Base-by-base conservation (phyloP, 2,329 filamentous ascomycete species). In the Akanthomyces muscarius region DNA sequence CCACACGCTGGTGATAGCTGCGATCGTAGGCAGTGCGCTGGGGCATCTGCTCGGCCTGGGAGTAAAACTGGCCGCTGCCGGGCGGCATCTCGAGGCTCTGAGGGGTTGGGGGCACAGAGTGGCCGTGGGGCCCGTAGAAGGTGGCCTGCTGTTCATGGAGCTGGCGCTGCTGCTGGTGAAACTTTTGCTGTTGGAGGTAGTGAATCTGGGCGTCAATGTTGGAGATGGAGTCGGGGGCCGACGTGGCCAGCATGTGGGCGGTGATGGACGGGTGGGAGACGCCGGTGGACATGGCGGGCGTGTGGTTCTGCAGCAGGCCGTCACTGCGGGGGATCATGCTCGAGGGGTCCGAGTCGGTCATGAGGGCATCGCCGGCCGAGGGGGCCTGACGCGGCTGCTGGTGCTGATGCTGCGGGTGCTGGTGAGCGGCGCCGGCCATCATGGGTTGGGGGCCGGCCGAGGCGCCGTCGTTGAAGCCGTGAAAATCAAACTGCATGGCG, bases 1-100 rank as follows among this genome's bases (percentile, higher is more conserved):
- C 89, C 67, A 86, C 76, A 68, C 85, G 80, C 69, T 87, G 85
- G 70, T 87, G 85, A 70, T 87, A 90, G 58, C 82, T 79, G 65
- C 69, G 68, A 64, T 92, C 89, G 68, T 87, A 88, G 69, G 89
- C 81, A 18, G 85, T 80, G 45, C 87, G 83, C 54, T 86, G 82
- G 72, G 69, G 73, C 56, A 74, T 74, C 61, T 81, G 79, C 62
- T 84, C 81, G 45, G 86, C 79, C 51, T 84, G 82, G 61, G 85
- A 73, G 71, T 88, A 92, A 67, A 81, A 87, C 62, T 85, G 84
- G 69, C 74, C 69, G 60, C 71, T 83, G 66, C 77, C 85, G 70
- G 78, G 84, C 73, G 89, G 87, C 76, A 94, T 85, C 71, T 94
- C 90, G 30, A 92, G 81, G 72, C 91, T 94, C 72, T 90, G 91